phyloP scores from a whole-genome alignment of 108 stramenopile genomes.

The Craspedostauros australis region DNA sequence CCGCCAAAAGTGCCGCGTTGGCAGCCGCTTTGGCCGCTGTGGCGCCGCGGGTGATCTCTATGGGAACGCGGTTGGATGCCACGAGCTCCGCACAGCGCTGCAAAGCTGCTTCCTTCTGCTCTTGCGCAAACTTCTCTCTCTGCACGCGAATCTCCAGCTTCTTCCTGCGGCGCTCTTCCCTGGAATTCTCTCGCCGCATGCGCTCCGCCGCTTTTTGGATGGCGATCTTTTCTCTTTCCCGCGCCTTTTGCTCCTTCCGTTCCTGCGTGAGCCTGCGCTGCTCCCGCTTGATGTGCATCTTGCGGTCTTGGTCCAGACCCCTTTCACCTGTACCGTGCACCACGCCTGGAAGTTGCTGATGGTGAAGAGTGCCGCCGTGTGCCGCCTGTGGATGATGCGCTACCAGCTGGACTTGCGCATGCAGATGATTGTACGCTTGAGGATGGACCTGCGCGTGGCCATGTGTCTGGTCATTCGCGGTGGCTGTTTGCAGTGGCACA shows the following conservation, averaged over 20 bases:
- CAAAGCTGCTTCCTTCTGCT: slow-evolving; percentile 71
- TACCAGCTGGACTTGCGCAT: too few species aligned
- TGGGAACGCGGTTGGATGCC: slow-evolving; percentile 60
- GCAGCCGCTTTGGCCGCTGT: slow-evolving; percentile 31
- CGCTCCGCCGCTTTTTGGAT: slow-evolving; percentile 51
- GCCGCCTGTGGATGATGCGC: too few species aligned
- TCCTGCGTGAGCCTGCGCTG: slow-evolving; percentile 45
- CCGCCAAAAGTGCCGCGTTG: slow-evolving; percentile 4
- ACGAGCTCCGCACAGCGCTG: slow-evolving; percentile 67
- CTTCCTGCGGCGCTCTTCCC: slow-evolving; percentile 52
- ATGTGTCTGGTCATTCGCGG: too few species aligned
- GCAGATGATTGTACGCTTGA: too few species aligned
- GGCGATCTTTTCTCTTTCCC: slow-evolving; percentile 53
- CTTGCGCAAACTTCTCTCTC: slow-evolving; percentile 53
- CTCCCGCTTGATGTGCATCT: slow-evolving; percentile 37
- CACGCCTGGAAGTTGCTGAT: too few species aligned
- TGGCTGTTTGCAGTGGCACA: too few species aligned
- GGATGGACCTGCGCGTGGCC: too few species aligned
- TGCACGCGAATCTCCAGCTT: slow-evolving; percentile 52
- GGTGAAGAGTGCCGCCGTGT: too few species aligned
- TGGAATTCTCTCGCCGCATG: slow-evolving; percentile 38
- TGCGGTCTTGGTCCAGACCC: slow-evolving; percentile 41
- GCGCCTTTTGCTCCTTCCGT: slow-evolving; percentile 33
- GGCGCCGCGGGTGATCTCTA: slow-evolving; percentile 65
- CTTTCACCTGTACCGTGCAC: too few species aligned